Base-by-base conservation (phyloP, 1,284 basidiomycete species). In the Stygiomarasmius scandens region DNA sequence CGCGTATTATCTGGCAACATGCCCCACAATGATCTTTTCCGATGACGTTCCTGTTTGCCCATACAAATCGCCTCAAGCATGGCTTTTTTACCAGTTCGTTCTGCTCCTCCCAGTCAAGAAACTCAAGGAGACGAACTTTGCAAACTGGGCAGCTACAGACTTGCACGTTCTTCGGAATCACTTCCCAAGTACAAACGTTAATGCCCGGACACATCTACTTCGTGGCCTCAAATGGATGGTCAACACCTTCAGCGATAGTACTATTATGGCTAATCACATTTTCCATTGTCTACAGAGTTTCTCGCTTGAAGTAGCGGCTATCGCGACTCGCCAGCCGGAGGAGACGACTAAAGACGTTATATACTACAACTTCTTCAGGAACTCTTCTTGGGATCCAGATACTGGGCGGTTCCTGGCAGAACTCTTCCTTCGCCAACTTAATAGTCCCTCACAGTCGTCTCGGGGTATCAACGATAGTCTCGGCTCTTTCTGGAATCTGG, bases 381-480 rank as follows among this genome's bases (percentile, higher is more conserved):
- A 56, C n/a, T 53, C 54, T 29, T 48, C 58, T 8, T 60, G 58
- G 58, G 58, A 60, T 47, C 45, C 49, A 16, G 58, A 60, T 47
- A 56, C 53, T n/a, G 58, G 58, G 4, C 51, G 51, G 23, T 60
- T 60, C 38, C 46, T 60, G 9, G 58, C 58, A 20, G 58, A 60
- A 19, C 51, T 60, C 20, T 60, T 60, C 41, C 47, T 60, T 19
- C 50, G 55, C 2, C 58, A 60, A 29, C 24, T 60, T 46, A 60
- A 60, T 46, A 43, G 34, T 47, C 45, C 32, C 27, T 22, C 25
- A 9, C 43, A 20, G 9, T 24, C n/a, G n/a, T n/a, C 38, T n/a
- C 51, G 45, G 25, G 44, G 32, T 12, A 34, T 55, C 9, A 43
- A n/a, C 16, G 54, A 56, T 46, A 45, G 54, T 5, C 46, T 56